These are phyloP conservation scores for Penicillium cinerascens DNA, from an alignment of 495 filamentous ascomycete species.

Conservation along the genomic window DNA sequence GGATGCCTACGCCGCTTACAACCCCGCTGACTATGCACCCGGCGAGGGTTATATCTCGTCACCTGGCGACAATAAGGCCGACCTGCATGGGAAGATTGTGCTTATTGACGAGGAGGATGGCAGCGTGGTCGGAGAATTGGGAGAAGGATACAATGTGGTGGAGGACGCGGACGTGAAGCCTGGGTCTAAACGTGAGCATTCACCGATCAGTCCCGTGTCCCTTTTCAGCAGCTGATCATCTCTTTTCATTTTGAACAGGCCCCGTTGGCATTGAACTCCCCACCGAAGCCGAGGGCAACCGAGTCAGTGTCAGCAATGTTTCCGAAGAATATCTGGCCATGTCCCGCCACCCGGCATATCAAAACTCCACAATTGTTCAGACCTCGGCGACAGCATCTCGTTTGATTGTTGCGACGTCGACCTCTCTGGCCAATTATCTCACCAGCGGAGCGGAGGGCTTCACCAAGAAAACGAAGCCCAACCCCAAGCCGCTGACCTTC, in stretches of 20 bases:
- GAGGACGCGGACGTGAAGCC: constrained; percentile 69
- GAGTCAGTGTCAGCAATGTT: constrained; percentile 70
- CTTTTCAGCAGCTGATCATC: constrained; percentile 10
- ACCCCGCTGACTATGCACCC: constrained; percentile 73
- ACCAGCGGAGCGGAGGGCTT: constrained; percentile 75
- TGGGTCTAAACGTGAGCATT: constrained; percentile 77
- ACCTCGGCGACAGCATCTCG: constrained; percentile 88
- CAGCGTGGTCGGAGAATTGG: constrained; percentile 87
- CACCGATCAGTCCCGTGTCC: neutral
- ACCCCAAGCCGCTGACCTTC: constrained; percentile 78
- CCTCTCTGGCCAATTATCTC: constrained; percentile 71
- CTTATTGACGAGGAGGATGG: constrained; percentile 93
- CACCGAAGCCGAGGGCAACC: constrained; percentile 62
- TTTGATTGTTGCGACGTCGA: constrained; percentile 83
- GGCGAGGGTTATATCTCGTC: constrained; percentile 67
- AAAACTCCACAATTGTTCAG: constrained; percentile 80
- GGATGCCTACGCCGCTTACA: constrained; percentile 55
- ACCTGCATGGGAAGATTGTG: constrained; percentile 74
- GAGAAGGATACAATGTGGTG: constrained; percentile 74
- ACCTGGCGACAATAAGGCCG: constrained; percentile 27
- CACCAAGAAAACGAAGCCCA: constrained; percentile 72
- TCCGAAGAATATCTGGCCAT: constrained; percentile 76
- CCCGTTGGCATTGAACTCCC: constrained; percentile 90
- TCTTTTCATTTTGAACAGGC: constrained; percentile 44
- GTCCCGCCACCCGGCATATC: constrained; percentile 84